Evolutionary conservation across 345 rosid species (phyloP), one percentile per base, ranked within the genome.

Genomic region (Erysimum cheiranthoides): DNA sequence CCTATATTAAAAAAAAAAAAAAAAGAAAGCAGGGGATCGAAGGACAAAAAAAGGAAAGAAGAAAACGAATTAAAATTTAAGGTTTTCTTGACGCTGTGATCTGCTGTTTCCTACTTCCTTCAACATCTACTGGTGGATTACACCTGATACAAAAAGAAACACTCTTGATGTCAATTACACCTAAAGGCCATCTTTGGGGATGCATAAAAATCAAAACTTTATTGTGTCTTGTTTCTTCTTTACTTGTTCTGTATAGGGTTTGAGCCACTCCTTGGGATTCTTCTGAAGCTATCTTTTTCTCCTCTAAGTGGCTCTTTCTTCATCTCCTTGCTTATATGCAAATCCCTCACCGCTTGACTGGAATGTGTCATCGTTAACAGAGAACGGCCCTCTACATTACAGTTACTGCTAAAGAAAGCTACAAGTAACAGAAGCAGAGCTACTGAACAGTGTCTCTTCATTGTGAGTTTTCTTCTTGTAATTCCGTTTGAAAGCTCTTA

Each of bases 241-340:
- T 71, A 78, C 81, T 78, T 78, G 81, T 78, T 78, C 69, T 78
- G 81, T 31, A 59, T 78, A 30, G 81, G 81, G 27, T 66, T 78
- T 72, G 81, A 76, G 39, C 75, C 71, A 38, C 53, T 77, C 80
- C 70, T 34, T 34, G 80, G 80, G 54, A 77, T 70, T 70, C 36
- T 62, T 58, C 80, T 49, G 28, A 77, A 54, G 66, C 75, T 77
- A 36, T 70, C 71, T 8, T 52, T 32, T 64, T 53, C 77, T 57
- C 81, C 81, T 34, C 21, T 43, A 32, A 78, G 10, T 4, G 56
- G 40, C 43, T 40, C 62, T 62, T 65, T 42, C 35, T 65, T 71
- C 57, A 59, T 65, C 27, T 77, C 59, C 60, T 70, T 56, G 28
- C 66, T 57, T 47, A 66, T 64, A 46, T 47, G 61, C 4, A 78